Evolutionary conservation across 805 yeast species (phyloP), one percentile per base, ranked within the genome.

Genomic region (Ogataea paraovalis): DNA sequence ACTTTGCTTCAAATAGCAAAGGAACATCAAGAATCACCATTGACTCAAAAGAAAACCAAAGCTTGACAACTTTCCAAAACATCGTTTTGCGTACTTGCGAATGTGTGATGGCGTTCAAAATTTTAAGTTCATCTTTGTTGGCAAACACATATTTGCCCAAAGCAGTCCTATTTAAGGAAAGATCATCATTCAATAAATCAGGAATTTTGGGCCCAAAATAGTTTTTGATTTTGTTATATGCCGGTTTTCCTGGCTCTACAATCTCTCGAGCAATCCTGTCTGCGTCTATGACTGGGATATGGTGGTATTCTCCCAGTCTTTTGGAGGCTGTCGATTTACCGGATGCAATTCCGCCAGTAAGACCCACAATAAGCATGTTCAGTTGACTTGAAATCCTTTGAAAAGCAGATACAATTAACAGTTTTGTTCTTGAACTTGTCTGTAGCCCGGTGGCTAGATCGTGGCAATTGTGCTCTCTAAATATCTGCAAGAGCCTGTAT

Each of bases 331-430:
- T 92, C 18, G 96, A 85, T 60, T 94, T 94, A 2, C 99, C 99
- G n/a, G 94, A 78, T 4, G 97, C 96, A 43, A 94, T 94, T 1
- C 97, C 97, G 2, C 99, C 99, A 0, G 99, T 94, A n/a, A 94
- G 76, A 1, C 99, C 99, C 5, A 94, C 77, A 28, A 94, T 76
- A 40, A 94, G 76, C 99, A 94, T 92, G 21, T 21, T 43, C 6
- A 14, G 34, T 30, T 25, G 10, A 25, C n/a, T 25, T 25, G 28
- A 7, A 25, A 25, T 25, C 10, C 6, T 25, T 25, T 25, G 9
- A 25, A 10, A 25, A 25, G 28, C n/a, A 25, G 28, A 25, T 25
- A 6, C 28, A 25, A 25, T 25, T 25, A 25, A 25, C 28, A 25
- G 6, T 25, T 10, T 25, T 6, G 10, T 6, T 10, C 10, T 25